Base-by-base conservation (phyloP, 2,329 filamentous ascomycete genomes). In the Phaeophleospora eucalypticola region DNA sequence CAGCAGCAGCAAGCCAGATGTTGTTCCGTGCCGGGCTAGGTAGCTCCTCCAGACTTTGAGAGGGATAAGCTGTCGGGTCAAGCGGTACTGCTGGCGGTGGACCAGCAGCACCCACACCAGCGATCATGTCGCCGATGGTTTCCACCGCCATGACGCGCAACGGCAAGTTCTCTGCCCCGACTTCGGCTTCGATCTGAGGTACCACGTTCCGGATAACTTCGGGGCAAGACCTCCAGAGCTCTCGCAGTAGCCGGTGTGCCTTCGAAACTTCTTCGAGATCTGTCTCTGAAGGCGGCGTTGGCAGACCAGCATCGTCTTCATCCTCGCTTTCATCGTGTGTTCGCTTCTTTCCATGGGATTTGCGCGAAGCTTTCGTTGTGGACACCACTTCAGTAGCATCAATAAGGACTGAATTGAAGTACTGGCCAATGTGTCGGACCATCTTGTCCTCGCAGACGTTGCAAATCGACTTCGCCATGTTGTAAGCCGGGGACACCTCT, bases 391-490 rank as follows among this genome's bases (percentile, higher is more conserved):
- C 62, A 10, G 62, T 89, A 3, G 89, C 87, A 63, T 96, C 89
- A 52, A 97, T 83, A 48, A 98, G 94, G 42, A 97, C 89, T 46
- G 95, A 89, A 68, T 89, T 95, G 66, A 98, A 98, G 67, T 97
- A 98, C 62, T 95, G 89, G 57, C 89, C 91, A 46, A 97, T 85
- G 57, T 94, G 89, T 52, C 89, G 85, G 1, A 89, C 85, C 91
- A 98, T 96, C 68, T 94, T 94, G 58, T 96, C 91, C 1, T 87
- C 82, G 58, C 84, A 94, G 15, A 80, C 80, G 60, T 89, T 93
- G 72, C 93, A 98, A 36, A 98, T 84, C 2, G 87, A 87, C 69
- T 94, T 95, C 17, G 93, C 91, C 86, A 97, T 95, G 63, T 93
- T 86, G 71, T 98, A 98, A 1, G 93, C 90, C 14, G 89, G 82